Conservation (phyloP, 176 grass and related monocot species). For the Carex parvula region DNA sequence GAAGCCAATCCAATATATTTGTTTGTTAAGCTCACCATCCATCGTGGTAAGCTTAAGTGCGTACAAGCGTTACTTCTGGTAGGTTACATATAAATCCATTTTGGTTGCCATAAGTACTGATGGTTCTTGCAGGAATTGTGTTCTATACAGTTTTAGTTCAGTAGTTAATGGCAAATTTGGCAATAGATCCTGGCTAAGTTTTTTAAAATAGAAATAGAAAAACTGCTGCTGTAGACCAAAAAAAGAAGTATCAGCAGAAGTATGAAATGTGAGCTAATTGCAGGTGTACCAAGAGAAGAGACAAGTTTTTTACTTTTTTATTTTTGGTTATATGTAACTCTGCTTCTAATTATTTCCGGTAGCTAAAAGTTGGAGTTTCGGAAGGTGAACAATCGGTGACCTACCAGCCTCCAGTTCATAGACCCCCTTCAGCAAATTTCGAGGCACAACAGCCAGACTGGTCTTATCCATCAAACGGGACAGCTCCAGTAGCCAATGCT, state of each 20-base stretch:
- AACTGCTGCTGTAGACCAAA: background rate
- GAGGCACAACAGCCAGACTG: slow-evolving; percentile 9
- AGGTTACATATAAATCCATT: background rate
- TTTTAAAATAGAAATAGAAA: background rate
- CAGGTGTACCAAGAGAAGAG: background rate
- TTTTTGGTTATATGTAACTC: slow-evolving; percentile 2
- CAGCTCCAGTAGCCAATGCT: background rate
- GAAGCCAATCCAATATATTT: too few species aligned
- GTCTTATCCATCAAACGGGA: background rate
- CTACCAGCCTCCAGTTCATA: background rate
- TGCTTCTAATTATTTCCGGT: background rate
- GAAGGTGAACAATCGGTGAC: background rate
- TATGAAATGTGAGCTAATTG: background rate
- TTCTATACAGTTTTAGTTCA: background rate
- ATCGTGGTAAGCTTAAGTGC: too few species aligned
- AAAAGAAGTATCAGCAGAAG: background rate
- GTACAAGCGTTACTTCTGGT: too few species aligned
- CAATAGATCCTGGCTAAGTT: background rate
- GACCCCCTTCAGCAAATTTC: slow-evolving; percentile 8
- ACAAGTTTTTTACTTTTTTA: background rate
- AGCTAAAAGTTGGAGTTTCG: slow-evolving; percentile 21
- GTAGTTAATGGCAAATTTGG: background rate
- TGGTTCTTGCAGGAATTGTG: background rate
- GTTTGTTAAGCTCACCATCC: too few species aligned
- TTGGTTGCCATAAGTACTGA: background rate